A percentile compares a stretch with the other conserved stretches of the same genome.
These are phyloP conservation scores for Claviceps pusilla DNA, from an alignment of 2,329 filamentous ascomycete species.

Conservation along the genomic window DNA sequence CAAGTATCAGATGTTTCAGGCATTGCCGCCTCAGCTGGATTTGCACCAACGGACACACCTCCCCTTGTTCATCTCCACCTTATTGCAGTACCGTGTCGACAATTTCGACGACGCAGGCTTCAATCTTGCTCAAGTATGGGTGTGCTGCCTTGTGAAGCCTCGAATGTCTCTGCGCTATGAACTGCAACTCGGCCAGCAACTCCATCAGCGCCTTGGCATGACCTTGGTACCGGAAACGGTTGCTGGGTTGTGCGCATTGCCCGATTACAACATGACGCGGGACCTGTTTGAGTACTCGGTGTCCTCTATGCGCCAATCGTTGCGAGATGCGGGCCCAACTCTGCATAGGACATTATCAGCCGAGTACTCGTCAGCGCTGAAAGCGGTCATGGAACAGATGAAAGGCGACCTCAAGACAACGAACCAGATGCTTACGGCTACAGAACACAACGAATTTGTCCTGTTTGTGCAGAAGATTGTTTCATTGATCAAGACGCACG, in stretches of 20 bases:
- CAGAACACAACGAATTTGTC: slow-evolving; percentile 32
- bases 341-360: slow-evolving; percentile 22
- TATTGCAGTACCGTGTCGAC: slow-evolving; percentile 32
- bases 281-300: slow-evolving; percentile 35
- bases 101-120: slow-evolving; percentile 31
- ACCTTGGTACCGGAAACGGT: slow-evolving; percentile 28
- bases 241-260: slow-evolving; percentile 20
- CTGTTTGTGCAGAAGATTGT: slow-evolving; percentile 37
- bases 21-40: slow-evolving; percentile 22
- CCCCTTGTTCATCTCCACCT: slow-evolving; percentile 34
- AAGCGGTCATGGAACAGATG: slow-evolving; percentile 37
- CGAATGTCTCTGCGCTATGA: slow-evolving; percentile 30
- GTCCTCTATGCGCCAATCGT: slow-evolving; percentile 32
- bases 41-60: slow-evolving; percentile 29
- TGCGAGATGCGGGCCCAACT: slow-evolving; percentile 24
- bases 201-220: slow-evolving; percentile 24
- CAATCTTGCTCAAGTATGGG: slow-evolving; percentile 37
- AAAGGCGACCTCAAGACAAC: slow-evolving; percentile 31
- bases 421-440: slow-evolving; percentile 12
- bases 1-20: slow-evolving; percentile 36
- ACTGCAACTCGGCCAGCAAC: slow-evolving; percentile 30
- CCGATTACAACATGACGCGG: slow-evolving; percentile 34
- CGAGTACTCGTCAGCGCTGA: slow-evolving; percentile 29
- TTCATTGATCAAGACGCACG: slow-evolving; percentile 38
- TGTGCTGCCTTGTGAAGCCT: slow-evolving; percentile 37